Percentiles rank a stretch among this genome's conserved stretches.
phyloP scores from a whole-genome alignment of 345 rosid species.

The Brassica nigra region DNA sequence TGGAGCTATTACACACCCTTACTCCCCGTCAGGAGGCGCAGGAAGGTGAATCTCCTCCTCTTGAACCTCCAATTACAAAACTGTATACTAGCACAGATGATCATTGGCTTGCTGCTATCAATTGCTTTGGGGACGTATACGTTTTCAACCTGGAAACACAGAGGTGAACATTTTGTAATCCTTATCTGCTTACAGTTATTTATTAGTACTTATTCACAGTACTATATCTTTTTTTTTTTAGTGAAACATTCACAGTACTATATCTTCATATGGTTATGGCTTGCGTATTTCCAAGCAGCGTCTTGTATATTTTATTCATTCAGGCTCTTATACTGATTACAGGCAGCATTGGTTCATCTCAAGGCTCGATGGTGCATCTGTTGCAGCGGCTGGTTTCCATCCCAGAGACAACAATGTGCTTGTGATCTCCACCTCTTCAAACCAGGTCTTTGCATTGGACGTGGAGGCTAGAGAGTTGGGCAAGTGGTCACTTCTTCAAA shows the following conservation, averaged over 20 bases:
- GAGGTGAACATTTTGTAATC: slow-evolving; percentile 49
- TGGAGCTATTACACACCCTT: slow-evolving; percentile 59
- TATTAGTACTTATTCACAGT: not conserved
- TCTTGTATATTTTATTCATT: not conserved
- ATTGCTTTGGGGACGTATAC: slow-evolving; percentile 93
- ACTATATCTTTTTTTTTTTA: too few species aligned
- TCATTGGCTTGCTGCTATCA: slow-evolving; percentile 88
- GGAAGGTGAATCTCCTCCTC: slow-evolving; percentile 49
- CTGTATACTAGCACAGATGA: slow-evolving; percentile 80
- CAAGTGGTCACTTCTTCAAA: slow-evolving; percentile 68
- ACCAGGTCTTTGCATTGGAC: slow-evolving; percentile 82
- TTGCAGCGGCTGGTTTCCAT: slow-evolving; percentile 91
- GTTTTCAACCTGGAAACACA: slow-evolving; percentile 73
- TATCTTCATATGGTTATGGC: not conserved
- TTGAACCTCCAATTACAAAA: slow-evolving; percentile 83
- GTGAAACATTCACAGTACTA: too few species aligned
- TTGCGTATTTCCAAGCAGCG: slow-evolving; percentile 5
- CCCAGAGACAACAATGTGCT: slow-evolving; percentile 71
- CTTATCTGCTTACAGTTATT: not conserved
- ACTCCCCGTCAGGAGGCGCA: slow-evolving; percentile 57
- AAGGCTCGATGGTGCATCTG: slow-evolving; percentile 90
- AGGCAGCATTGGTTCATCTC: slow-evolving; percentile 99
- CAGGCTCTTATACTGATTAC: slow-evolving; percentile 22
- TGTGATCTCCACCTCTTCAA: slow-evolving; percentile 72
- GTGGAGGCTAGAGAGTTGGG: slow-evolving; percentile 86